Conservation (phyloP, 1,139 yeast genomes). For the Trichomonascaceae sp. region DNA sequence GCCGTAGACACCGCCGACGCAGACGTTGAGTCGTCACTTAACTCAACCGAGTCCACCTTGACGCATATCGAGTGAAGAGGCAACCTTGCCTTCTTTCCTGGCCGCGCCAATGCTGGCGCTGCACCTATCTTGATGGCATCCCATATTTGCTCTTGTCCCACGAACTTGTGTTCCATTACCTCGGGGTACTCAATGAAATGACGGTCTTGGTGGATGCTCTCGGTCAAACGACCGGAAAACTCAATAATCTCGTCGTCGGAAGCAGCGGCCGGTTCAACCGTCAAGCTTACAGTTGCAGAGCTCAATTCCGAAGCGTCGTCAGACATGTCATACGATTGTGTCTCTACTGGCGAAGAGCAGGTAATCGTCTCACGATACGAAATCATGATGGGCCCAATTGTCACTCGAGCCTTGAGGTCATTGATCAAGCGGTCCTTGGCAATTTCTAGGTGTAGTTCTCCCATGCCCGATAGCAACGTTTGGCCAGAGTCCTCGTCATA, state of each 20-base stretch:
- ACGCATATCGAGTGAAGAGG: constrained; percentile 55
- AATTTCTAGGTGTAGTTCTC: constrained; percentile 84
- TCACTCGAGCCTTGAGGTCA: constrained; percentile 72
- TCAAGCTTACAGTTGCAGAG: constrained; percentile 26
- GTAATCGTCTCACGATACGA: constrained; percentile 69
- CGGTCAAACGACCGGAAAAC: constrained; percentile 6
- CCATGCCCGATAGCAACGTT: constrained; percentile 86
- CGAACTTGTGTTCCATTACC: constrained; percentile 5
- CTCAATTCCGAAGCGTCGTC: constrained; percentile 11
- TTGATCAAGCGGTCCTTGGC: constrained; percentile 62
- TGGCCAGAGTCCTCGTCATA: constrained; percentile 84
- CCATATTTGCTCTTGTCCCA: constrained; percentile 14
- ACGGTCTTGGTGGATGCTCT: constrained; percentile 22
- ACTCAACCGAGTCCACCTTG: constrained; percentile 35
- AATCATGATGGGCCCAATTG: constrained; percentile 71
- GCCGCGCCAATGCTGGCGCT: constrained; percentile 60
- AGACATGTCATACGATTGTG: constrained; percentile 14
- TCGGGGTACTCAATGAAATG: constrained; percentile 28
- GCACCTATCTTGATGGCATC: constrained; percentile 29
- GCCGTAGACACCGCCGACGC: constrained; percentile 32
- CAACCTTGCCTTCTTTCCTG: constrained; percentile 53
- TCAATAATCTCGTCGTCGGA: constrained; percentile 15
- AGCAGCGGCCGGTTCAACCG: constrained; percentile 37
- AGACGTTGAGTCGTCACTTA: constrained; percentile 41
- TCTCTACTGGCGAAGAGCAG: constrained; percentile 16